Evolutionary conservation across 2,329 filamentous ascomycete genomes (phyloP), one percentile per base, ranked within the genome.

Genomic region (Clonostachys rhizophaga): DNA sequence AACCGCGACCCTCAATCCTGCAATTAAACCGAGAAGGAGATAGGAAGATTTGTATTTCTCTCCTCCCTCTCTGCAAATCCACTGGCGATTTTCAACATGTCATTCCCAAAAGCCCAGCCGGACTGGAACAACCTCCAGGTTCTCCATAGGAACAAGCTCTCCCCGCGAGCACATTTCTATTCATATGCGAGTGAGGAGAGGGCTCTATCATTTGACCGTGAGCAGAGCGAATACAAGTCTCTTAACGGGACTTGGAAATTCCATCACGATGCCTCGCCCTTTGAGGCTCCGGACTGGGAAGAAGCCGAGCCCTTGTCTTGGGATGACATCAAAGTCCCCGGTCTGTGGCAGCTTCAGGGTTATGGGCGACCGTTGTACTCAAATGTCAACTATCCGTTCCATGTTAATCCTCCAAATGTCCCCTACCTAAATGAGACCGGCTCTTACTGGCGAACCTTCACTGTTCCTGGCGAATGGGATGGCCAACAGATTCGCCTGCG

Each of bases 291-390:
- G 7, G 40, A 48, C 12, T 54, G 41, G 46, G 13, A 48, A 43
- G 49, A 52, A 47, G 44, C 48, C 42, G 47, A 51, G 35, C 47
- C 42, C 20, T 16, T 44, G 43, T 49, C 43, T 9, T 83, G 79
- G 78, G 61, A 61, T 34, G 62, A 72, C 36, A 80, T 85, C 49
- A 60, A 72, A n/a, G 83, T 86, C 3, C 83, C 83, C 1, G 77
- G 79, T 10, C 78, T 81, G 67, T 87, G 83, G 84, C 83, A 86
- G 58, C 64, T 83, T 10, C 79, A 86, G 60, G 83, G 82, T n/a
- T 81, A 78, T 56, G 82, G 82, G 1, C 65, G 65, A 24, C 68
- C 73, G 14, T 82, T 86, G 44, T 89, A 89, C 57, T 88, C 84
- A 10, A 89, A 89, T 52, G 69, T 84, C 44, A 70, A 79, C 45